These are phyloP conservation scores for Tillandsia fasciculata DNA, from an alignment of 176 grass and related monocot species.

Conservation along the genomic window DNA sequence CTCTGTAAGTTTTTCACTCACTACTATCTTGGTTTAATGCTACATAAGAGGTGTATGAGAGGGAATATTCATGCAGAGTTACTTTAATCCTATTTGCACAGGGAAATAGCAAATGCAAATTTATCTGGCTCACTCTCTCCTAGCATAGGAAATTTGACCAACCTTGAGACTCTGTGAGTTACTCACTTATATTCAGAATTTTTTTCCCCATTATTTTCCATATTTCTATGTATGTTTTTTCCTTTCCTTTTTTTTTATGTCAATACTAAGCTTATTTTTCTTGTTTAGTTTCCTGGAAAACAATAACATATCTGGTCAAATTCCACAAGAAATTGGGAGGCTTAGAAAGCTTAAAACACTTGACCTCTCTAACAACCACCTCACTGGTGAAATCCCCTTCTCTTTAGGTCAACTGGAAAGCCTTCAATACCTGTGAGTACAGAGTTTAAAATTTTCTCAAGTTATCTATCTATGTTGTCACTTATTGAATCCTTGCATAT, in stretches of 20 bases:
- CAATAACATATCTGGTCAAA: slow-evolving; percentile 70
- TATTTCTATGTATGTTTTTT: background rate
- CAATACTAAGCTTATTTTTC: background rate
- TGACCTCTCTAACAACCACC: slow-evolving; percentile 74
- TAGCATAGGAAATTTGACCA: slow-evolving; percentile 64
- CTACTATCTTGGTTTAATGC: background rate
- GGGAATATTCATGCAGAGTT: background rate
- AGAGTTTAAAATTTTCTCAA: slow-evolving; percentile 8
- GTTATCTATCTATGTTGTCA: slow-evolving; percentile 1
- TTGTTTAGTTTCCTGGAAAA: slow-evolving; percentile 72
- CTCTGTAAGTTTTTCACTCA: slow-evolving; percentile 35
- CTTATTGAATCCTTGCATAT: background rate
- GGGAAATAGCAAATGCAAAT: slow-evolving; percentile 55
- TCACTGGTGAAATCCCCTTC: slow-evolving; percentile 49
- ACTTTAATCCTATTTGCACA: slow-evolving; percentile 15
- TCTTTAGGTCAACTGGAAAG: slow-evolving; percentile 61
- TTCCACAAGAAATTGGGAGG: slow-evolving; percentile 69
- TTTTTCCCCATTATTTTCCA: background rate
- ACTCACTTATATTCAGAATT: background rate
- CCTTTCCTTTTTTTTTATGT: background rate
- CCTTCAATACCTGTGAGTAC: slow-evolving; percentile 80
- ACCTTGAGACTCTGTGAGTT: slow-evolving; percentile 68
- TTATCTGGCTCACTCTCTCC: slow-evolving; percentile 73
- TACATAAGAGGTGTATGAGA: background rate
- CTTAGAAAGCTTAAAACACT: slow-evolving; percentile 64